Evolutionary conservation across 495 filamentous ascomycete species (phyloP), one percentile per base, ranked within the genome.

Genomic region (Zalerion maritima): DNA sequence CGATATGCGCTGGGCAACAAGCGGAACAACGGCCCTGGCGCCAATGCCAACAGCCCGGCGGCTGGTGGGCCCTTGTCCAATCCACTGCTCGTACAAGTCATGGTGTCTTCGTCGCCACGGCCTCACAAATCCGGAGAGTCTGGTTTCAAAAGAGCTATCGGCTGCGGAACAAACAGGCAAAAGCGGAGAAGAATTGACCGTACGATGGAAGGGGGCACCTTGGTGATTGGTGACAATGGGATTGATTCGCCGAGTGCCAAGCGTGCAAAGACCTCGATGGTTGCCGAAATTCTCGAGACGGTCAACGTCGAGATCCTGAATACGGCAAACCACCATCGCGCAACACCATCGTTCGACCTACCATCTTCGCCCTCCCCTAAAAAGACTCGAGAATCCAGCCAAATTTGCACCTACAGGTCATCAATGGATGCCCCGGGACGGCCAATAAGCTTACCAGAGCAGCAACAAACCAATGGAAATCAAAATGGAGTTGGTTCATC

Each of bases 151-250:
- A 71, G 79, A 33, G 66, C 77, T 0, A 61, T 71, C 14, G 91
- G 84, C 50, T 91, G 73, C 45, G 82, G 79, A 22, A 71, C 52
- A 17, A 64, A 72, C 40, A 78, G 71, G 61, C 70, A 72, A 6
- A 78, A 78, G 46, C 56, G 70, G 24, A 55, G 72, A 20, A 61
- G 52, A 36, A 55, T 51, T 1, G 53, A 58, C 16, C 45, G 48
- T n/a, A 21, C 41, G n/a, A n/a, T n/a, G n/a, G n/a, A n/a, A n/a
- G n/a, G n/a, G n/a, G n/a, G n/a, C n/a, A n/a, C n/a, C n/a, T n/a
- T n/a, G n/a, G n/a, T n/a, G n/a, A n/a, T n/a, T n/a, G n/a, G n/a
- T n/a, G n/a, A n/a, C n/a, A n/a, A n/a, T n/a, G n/a, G n/a, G n/a
- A n/a, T n/a, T n/a, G 49, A 49, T 36, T 46, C 41, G 5, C 21